phyloP scores from a whole-genome alignment of 176 grass and related monocot genomes.

The Saccharum spontaneum region DNA sequence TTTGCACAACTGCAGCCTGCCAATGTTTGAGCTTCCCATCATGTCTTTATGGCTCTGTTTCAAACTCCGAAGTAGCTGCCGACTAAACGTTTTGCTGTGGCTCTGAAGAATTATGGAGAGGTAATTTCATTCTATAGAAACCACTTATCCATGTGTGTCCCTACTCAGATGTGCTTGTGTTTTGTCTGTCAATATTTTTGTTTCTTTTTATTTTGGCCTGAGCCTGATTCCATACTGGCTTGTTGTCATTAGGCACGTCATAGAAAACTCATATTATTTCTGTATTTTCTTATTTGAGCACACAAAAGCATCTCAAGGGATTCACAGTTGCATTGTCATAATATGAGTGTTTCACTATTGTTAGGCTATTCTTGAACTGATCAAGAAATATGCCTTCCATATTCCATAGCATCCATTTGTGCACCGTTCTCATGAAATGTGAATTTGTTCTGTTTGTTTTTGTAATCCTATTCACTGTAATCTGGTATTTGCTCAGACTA shows the following conservation, averaged over 20 bases:
- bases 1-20: background rate
- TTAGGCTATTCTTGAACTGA: constrained; percentile 21
- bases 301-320: constrained; percentile 1
- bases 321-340: constrained; percentile 8
- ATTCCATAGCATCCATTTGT: background rate
- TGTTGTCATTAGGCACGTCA: background rate
- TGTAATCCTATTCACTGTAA: background rate
- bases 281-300: background rate
- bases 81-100: constrained; percentile 75
- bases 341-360: constrained; percentile 4
- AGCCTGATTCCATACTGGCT: background rate
- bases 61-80: constrained; percentile 87
- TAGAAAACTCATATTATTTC: constrained; percentile 17
- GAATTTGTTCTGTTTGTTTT: constrained; percentile 24
- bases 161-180: constrained; percentile 11
- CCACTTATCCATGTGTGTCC: constrained; percentile 9
- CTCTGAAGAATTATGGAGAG: constrained; percentile 79
- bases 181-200: constrained; percentile 3
- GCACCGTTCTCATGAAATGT: constrained; percentile 7
- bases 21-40: background rate
- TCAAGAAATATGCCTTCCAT: constrained; percentile 6
- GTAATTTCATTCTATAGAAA: constrained; percentile 45
- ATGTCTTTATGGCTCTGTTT: constrained; percentile 83
- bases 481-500: background rate
- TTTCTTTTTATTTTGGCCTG: background rate